Conservation (phyloP, 2,329 filamentous ascomycete species). For the Aspergillus persii region DNA sequence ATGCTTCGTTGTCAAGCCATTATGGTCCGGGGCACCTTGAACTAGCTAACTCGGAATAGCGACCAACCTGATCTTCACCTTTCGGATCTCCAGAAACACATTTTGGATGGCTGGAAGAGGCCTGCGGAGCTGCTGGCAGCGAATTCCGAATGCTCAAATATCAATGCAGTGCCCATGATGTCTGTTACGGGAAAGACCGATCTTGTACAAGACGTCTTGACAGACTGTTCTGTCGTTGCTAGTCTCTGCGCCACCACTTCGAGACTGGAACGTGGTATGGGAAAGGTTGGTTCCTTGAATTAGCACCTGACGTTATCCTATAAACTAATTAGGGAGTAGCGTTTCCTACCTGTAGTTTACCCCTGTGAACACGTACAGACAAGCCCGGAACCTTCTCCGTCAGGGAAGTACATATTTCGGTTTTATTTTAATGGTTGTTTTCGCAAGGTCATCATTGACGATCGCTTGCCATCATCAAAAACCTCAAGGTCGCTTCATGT, state of each 20-base stretch:
- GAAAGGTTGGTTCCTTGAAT: conserved; percentile 55
- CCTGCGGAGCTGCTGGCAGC: conserved; percentile 64
- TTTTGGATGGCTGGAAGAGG: conserved; percentile 82
- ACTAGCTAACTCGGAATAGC: conserved; percentile 44
- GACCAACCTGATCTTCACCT: conserved; percentile 69
- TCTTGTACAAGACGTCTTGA: conserved; percentile 90
- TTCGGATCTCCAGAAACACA: conserved; percentile 68
- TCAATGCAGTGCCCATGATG: conserved; percentile 52
- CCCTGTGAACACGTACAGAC: conserved; percentile 64
- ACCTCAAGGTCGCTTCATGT: conserved; percentile 78
- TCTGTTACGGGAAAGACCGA: conserved; percentile 62
- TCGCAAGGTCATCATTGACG: conserved; percentile 83
- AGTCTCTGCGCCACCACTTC: conserved; percentile 82
- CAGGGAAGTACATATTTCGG: conserved; percentile 87
- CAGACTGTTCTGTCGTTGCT: conserved; percentile 95
- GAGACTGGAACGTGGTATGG: conserved; percentile 65
- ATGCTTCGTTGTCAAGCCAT: too few species aligned
- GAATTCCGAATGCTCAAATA: conserved; percentile 26
- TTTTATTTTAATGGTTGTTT: conserved; percentile 95
- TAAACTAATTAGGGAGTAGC: conserved; percentile 41
- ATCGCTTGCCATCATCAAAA: conserved; percentile 74
- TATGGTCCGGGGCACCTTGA: conserved; percentile 7
- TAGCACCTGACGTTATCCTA: neutral
- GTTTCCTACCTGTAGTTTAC: conserved; percentile 70
- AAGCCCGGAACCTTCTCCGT: conserved; percentile 65